Evolutionary conservation across 1,284 basidiomycete genomes (phyloP), one percentile per base, ranked within the genome.

Genomic region (Malassezia equina): DNA sequence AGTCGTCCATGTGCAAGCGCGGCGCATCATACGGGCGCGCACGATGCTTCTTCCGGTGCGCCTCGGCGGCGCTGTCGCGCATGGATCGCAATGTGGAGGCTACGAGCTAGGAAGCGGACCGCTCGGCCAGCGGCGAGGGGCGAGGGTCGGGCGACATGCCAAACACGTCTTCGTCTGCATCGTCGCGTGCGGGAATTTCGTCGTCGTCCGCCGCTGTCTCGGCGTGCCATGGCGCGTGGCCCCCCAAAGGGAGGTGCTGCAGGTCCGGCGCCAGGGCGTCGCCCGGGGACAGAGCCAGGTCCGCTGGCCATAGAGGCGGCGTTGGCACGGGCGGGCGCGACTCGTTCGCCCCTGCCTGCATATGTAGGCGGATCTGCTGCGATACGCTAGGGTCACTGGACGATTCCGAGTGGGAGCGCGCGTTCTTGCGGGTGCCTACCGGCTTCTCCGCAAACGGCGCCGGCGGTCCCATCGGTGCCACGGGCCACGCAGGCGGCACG

Each of bases 1-100:
- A 65, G 51, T 63, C 61, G 33, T 64, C 57, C 11, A 40, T 9
- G 2, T 29, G 51, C 2, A 65, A 43, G 2, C 47, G 34, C 7
- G 44, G 12, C 1, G 43, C 57, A 23, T 3, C 46, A 32, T 3
- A 34, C 13, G 1, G 46, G 49, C n/a, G 44, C 44, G 29, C 23
- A 5, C 19, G 11, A 7, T 23, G 23, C 24, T 4, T 4, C 42
- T 15, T 40, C 51, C 51, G 32, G 33, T 24, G 28, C 31, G 34
- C 25, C 27, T 21, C 15, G n/a, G 17, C 17, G 9, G 19, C 27
- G 19, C 8, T 17, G 24, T 12, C 11, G 28, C 23, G 15, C 31
- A 28, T 42, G 11, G 34, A n/a, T 39, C 29, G 34, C 29, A 13
- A 34, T 44, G 29, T 34, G 41, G 50, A 34, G 50, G 47, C 33